phyloP scores from a whole-genome alignment of 2,329 filamentous ascomycete genomes.

The Penicillium verrucosum region DNA sequence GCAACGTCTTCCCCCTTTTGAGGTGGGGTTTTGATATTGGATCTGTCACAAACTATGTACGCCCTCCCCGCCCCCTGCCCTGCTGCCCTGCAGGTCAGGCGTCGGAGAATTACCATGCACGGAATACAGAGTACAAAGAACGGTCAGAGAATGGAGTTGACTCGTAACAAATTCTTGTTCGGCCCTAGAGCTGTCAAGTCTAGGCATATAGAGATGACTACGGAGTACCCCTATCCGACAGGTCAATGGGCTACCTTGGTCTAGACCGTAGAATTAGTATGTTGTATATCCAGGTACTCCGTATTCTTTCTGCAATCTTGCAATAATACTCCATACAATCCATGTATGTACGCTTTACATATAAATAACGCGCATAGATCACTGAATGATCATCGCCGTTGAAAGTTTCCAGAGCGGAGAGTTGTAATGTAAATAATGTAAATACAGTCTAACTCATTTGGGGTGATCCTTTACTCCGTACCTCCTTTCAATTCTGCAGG shows the following conservation, averaged over 20 bases:
- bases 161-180: not conserved
- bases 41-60: not conserved
- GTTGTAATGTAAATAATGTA: not conserved
- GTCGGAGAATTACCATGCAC: not conserved
- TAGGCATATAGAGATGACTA: not conserved
- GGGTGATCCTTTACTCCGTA: not conserved
- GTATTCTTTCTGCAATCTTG: not conserved
- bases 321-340: too few species aligned
- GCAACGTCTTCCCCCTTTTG: not conserved
- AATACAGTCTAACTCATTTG: not conserved
- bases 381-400: constrained; percentile 16
- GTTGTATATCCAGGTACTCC: not conserved
- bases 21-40: constrained; percentile 3
- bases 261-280: not conserved
- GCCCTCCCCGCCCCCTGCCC: not conserved
- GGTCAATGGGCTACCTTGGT: not conserved
- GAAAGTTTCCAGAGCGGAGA: constrained; percentile 8
- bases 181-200: not conserved
- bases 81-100: not conserved
- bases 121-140: not conserved
- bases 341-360: not conserved
- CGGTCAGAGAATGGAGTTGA: not conserved
- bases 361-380: not conserved
- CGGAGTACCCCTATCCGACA: not conserved
- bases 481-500: not conserved